Evolutionary conservation across 768 basidiomycete species (phyloP).

Genomic region (Suillus hirtellus): DNA sequence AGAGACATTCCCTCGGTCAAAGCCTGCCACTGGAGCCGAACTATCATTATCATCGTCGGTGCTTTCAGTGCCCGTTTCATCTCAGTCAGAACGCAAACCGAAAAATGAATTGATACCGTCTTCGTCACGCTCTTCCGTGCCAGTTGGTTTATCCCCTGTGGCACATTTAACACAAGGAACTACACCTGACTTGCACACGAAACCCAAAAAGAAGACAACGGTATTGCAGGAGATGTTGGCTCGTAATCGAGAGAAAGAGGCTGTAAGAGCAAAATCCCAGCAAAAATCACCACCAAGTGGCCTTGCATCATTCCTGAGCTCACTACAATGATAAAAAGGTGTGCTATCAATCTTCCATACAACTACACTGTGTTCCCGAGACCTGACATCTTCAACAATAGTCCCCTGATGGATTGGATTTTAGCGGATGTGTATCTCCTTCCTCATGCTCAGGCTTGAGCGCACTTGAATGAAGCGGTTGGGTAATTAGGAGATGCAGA

Average conservation of each 20-base stretch:
- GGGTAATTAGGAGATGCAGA: slow-evolving; percentile 61
- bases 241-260: slow-evolving; percentile 52
- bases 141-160: slow-evolving; percentile 4
- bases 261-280: slow-evolving; percentile 23
- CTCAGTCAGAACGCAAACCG: background rate
- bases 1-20: background rate
- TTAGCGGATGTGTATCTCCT: background rate
- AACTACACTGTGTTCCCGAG: background rate
- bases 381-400: background rate
- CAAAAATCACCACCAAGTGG: slow-evolving; percentile 33
- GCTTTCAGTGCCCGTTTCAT: background rate
- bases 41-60: background rate
- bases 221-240: slow-evolving; percentile 64
- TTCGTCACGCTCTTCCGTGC: slow-evolving; percentile 5
- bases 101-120: background rate
- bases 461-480: slow-evolving; percentile 43
- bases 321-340: slow-evolving; percentile 27
- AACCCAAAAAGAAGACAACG: slow-evolving; percentile 51
- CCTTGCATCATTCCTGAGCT: slow-evolving; percentile 56
- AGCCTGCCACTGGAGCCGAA: slow-evolving; percentile 6
- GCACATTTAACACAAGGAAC: background rate
- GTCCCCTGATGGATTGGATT: background rate
- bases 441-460: background rate
- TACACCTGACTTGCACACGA: slow-evolving; percentile 30
- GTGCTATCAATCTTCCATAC: background rate